Evolutionary conservation across 129 eudicot genomes (phyloP), one percentile per base, ranked within the genome.

Genomic region (Artemisia tridentata): DNA sequence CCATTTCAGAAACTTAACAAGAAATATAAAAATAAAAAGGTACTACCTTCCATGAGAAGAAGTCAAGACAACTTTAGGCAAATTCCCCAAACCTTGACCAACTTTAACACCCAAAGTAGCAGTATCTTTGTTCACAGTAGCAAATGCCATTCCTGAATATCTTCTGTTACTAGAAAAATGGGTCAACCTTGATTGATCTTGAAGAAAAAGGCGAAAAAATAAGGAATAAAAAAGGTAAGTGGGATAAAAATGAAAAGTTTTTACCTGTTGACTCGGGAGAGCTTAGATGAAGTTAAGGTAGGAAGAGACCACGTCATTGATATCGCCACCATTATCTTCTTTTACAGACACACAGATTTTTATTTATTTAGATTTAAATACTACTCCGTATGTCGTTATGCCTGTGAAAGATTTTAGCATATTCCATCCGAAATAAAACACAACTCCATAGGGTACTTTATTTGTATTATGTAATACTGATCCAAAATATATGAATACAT

Each of bases 11-110:
- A 72, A 72, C 76, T 25, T 25, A 25, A 25, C 3, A 25, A 25
- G 29, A 25, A 25, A 25, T 25, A 25, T 25, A 27, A 27, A 27
- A 27, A 27, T 1, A 27, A 27, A 27, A 27, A 27, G 5, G 31
- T 27, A 27, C 96, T 21, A 89, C 96, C 96, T 93, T 66, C 98
- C 98, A 58, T 87, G 84, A 67, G 86, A 69, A 81, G 96, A 82
- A 18, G 92, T 87, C 79, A 93, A 83, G 43, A 80, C 75, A 60
- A 93, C 88, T 81, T 93, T 93, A 17, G 96, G 92, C 72, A 93
- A 79, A 73, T 87, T 79, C 4, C 98, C 98, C 76, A 81, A 71
- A 11, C 98, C 98, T 78, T 89, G 63, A 46, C 88, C 65, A 69
- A 89, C 64, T 71, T 83, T 80, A 43, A 93, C 88, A 15, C 88